Base-by-base conservation (phyloP, 2,329 filamentous ascomycete species). In the Colletotrichum sp. region DNA sequence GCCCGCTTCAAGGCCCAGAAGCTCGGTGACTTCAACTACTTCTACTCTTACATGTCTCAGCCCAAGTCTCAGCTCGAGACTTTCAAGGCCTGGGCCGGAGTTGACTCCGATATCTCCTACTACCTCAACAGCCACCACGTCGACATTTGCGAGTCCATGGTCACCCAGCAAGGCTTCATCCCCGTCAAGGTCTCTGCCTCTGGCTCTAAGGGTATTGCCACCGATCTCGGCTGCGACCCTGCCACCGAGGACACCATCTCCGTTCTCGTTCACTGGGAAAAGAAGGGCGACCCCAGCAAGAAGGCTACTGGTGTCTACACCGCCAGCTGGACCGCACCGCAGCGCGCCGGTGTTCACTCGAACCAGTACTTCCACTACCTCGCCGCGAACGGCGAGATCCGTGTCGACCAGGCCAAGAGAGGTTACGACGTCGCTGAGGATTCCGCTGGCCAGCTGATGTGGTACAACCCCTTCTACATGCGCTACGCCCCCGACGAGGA, bases 331-430 rank as follows among this genome's bases (percentile, higher is more conserved):
- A 98, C 96, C 2, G 96, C 96, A 8, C 96, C 96, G 15, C 95
- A 98, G 84, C 95, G 94, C 81, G 96, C 96, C 0, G 96, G 96
- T 66, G 96, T 98, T n/a, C 96, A 98, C 87, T 96, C 94, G 3
- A 98, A 98, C 85, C 96, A 98, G 87, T 97, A 98, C 87, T 98
- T 98, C 89, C 96, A 98, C 86, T 98, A 97, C 87, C 94, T 98
- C 87, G 96, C 92, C 5, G 91, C 92, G 76, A 92, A 93, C 72
- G 96, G 96, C 78, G 96, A 98, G 87, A 92, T 98, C 80, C 92
- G 95, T 76, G 92, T 98, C 81, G 95, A 98, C 87, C 96, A 98
- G 87, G 96, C 96, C 60, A 98, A 98, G 89, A 92, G 96, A 71
- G 96, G 96, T 64, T 98, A 98, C 86, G 96, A 98, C 82, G 94